Evolutionary conservation across 257 asterid genomes (phyloP), one percentile per base, ranked within the genome.

Genomic region (Paulownia fortunei): DNA sequence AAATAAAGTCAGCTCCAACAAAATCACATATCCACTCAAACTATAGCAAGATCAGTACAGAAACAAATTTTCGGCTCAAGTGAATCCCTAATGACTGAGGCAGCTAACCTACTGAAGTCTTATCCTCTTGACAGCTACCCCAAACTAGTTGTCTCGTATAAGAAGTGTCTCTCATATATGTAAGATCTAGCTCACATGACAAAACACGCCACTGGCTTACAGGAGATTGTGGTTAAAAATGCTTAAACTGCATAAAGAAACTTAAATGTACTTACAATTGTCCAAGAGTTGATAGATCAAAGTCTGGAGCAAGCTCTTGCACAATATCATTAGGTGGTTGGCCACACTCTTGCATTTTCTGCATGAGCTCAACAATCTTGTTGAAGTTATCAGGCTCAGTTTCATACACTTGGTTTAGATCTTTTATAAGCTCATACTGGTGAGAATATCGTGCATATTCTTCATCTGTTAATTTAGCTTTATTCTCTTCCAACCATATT

Each of bases 261-360:
- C n/a, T 41, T 21, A 39, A 18, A 78, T 32, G 34, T 46, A 85
- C 98, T 93, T 80, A 96, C 97, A 93, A 61, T 59, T 90, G 97
- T 74, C 97, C 97, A 49, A 93, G 85, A 79, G 36, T 85, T 32
- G 97, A 91, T 37, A 96, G 68, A 84, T 93, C 97, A 42, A 92
- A 89, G 24, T 89, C 99, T 7, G 99, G 98, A 71, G 94, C 92
- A n/a, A 96, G 88, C 89, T 93, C 97, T 77, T 86, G 90, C 65
- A 96, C 96, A 30, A 96, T 93, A 72, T 96, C 99, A 55, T 86
- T 88, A 3, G 98, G 98, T 3, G 98, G 99, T 84, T 93, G 99
- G 47, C 99, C 98, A 83, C 98, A 96, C 66, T 92, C 98, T 86
- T 96, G 97, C 98, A 96, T 96, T 84, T 96, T 96, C 91, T 96